These are phyloP conservation scores for Trypanosomatidae sp. DNA, from an alignment of 208 protist species.

Conservation along the genomic window DNA sequence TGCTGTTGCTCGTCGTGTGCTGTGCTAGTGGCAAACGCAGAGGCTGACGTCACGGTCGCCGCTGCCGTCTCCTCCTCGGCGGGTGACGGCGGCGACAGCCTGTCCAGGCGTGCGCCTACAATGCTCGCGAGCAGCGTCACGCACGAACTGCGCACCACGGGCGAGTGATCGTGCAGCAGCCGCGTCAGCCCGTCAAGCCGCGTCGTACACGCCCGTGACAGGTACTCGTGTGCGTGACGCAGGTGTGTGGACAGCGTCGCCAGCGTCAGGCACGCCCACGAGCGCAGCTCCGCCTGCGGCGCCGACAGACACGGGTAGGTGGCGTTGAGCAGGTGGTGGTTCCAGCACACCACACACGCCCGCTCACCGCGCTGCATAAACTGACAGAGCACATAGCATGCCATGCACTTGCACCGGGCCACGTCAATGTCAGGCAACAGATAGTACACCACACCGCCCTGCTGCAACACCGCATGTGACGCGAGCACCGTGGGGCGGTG, in stretches of 20 bases:
- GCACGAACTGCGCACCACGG: constrained; percentile 77
- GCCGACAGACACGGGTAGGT: constrained; percentile 38
- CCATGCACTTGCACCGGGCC: constrained; percentile 75
- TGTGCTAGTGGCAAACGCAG: no score
- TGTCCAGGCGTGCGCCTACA: constrained; percentile 43
- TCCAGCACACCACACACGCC: constrained; percentile 66
- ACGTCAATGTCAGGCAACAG: constrained; percentile 51
- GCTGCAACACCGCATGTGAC: constrained; percentile 6
- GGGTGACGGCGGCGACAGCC: constrained; percentile 24
- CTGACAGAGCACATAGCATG: constrained; percentile 90
- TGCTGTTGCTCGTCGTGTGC: background rate
- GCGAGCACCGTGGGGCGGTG: no score
- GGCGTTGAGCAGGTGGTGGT: constrained; percentile 65
- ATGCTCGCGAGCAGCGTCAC: constrained; percentile 75
- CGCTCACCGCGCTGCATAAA: constrained; percentile 44
- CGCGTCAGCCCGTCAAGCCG: constrained; percentile 56
- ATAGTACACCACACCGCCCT: constrained; percentile 34
- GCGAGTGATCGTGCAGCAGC: constrained; percentile 69
- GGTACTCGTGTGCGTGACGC: constrained; percentile 63
- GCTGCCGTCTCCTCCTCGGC: no score
- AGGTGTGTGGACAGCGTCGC: constrained; percentile 54
- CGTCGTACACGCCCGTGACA: constrained; percentile 56
- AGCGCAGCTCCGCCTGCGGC: constrained; percentile 41
- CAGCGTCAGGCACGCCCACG: constrained; percentile 74
- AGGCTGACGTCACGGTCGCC: no score